Evolutionary conservation across 2,329 filamentous ascomycete genomes (phyloP).

Genomic region (Colletotrichum zoysiae): DNA sequence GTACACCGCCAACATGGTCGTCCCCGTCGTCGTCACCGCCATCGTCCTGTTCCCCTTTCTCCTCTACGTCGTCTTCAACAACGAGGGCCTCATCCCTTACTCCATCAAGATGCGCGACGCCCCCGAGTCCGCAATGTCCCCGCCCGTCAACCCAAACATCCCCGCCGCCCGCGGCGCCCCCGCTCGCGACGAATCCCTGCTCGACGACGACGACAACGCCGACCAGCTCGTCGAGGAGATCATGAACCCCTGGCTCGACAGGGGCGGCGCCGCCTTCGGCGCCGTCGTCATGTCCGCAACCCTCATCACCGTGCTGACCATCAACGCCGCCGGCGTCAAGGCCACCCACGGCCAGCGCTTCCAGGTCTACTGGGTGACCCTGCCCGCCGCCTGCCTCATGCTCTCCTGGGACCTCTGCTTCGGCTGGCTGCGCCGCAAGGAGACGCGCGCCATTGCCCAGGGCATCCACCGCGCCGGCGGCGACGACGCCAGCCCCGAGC

Average conservation of each 20-base stretch:
- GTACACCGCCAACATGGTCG: slow-evolving; percentile 83
- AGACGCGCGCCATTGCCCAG: slow-evolving; percentile 72
- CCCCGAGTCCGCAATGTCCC: slow-evolving; percentile 66
- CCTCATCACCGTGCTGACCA: slow-evolving; percentile 72
- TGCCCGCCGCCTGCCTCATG: slow-evolving; percentile 77
- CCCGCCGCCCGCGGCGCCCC: slow-evolving; percentile 70
- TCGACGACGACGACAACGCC: slow-evolving; percentile 46
- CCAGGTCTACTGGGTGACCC: slow-evolving; percentile 76
- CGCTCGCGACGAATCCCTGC: slow-evolving; percentile 47
- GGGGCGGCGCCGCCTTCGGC: slow-evolving; percentile 73
- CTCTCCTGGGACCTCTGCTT: slow-evolving; percentile 74
- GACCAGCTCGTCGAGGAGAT: slow-evolving; percentile 76
- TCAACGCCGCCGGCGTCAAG: slow-evolving; percentile 71
- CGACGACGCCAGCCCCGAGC: slow-evolving; percentile 54
- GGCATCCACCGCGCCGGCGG: slow-evolving; percentile 52
- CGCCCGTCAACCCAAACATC: slow-evolving; percentile 80
- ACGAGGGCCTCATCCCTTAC: slow-evolving; percentile 72
- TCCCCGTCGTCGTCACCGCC: slow-evolving; percentile 76
- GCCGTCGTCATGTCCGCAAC: slow-evolving; percentile 75
- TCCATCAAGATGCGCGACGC: slow-evolving; percentile 78
- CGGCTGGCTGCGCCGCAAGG: slow-evolving; percentile 73
- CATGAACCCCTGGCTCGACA: slow-evolving; percentile 81
- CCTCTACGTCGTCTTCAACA: slow-evolving; percentile 76
- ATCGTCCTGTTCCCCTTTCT: slow-evolving; percentile 78
- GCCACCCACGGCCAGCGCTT: slow-evolving; percentile 55